Conservation (phyloP, 2,329 filamentous ascomycete species). For the Elsinoe perseae region DNA sequence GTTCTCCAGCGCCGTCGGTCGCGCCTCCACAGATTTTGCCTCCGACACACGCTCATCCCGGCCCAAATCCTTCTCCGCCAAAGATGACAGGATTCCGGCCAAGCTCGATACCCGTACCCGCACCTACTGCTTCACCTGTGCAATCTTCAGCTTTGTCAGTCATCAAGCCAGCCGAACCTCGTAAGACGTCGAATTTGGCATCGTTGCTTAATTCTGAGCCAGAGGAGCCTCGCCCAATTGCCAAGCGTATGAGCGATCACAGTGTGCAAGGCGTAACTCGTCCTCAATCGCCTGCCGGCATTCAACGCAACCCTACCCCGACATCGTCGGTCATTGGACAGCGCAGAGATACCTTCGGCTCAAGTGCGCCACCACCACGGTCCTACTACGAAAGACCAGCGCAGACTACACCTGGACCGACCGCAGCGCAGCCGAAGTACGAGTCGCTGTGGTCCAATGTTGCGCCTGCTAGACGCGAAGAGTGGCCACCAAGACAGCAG, state of each 20-base stretch:
- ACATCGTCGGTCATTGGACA: conserved; percentile 6
- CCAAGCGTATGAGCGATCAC: conserved; percentile 26
- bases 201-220: conserved; percentile 31
- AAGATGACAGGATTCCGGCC: conserved; percentile 28
- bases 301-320: conserved; percentile 17
- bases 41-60: conserved; percentile 17
- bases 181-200: conserved; percentile 32
- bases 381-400: conserved; percentile 13
- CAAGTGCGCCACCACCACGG: conserved; percentile 14
- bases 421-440: conserved; percentile 14
- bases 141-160: conserved; percentile 20
- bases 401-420: conserved; percentile 10
- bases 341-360: conserved; percentile 14
- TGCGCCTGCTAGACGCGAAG: conserved; percentile 21
- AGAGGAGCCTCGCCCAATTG: conserved; percentile 26
- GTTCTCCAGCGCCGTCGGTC: conserved; percentile 17
- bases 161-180: conserved; percentile 25
- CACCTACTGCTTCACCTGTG: conserved; percentile 20
- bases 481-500: conserved; percentile 22
- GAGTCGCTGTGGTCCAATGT: conserved; percentile 18
- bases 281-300: conserved; percentile 19
- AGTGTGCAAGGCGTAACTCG: conserved; percentile 19
- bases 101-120: conserved; percentile 23
- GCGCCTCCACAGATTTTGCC: conserved; percentile 16
- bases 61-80: conserved; percentile 24